A percentile compares a stretch with the other conserved stretches of the same genome.
Evolutionary conservation across 2,329 filamentous ascomycete species (phyloP).

Genomic region (Boeremia lycopersici): DNA sequence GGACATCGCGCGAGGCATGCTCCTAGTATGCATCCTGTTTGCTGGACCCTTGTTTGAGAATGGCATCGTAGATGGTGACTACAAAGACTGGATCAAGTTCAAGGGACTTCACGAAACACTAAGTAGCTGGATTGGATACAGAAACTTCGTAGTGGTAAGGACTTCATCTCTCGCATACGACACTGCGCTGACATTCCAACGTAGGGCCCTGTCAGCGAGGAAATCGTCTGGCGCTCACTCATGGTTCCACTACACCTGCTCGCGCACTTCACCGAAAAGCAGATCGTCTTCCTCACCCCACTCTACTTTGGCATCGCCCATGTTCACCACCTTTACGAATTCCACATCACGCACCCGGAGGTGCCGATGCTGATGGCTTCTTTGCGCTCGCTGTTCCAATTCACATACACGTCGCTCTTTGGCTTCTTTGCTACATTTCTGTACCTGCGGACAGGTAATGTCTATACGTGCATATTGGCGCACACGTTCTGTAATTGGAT

Average conservation of each 20-base stretch:
- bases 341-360: slow-evolving; percentile 77
- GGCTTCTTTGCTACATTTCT: slow-evolving; percentile 92
- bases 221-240: slow-evolving; percentile 89
- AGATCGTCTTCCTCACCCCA: slow-evolving; percentile 80
- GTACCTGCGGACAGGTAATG: slow-evolving; percentile 81
- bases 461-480: slow-evolving; percentile 74
- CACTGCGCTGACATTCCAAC: slow-evolving; percentile 18
- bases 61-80: slow-evolving; percentile 72
- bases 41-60: slow-evolving; percentile 82
- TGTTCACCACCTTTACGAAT: slow-evolving; percentile 95
- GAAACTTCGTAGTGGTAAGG: slow-evolving; percentile 84
- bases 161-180: not conserved
- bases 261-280: slow-evolving; percentile 57
- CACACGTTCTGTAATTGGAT: slow-evolving; percentile 93
- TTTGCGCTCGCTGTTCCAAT: slow-evolving; percentile 78
- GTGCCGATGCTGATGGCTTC: slow-evolving; percentile 68
- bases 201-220: slow-evolving; percentile 82
- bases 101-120: slow-evolving; percentile 62
- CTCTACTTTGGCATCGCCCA: slow-evolving; percentile 93
- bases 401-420: slow-evolving; percentile 89
- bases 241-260: slow-evolving; percentile 82
- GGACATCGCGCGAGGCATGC: slow-evolving; percentile 68
- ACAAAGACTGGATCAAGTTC: slow-evolving; percentile 67
- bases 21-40: slow-evolving; percentile 80
- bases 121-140: slow-evolving; percentile 78